These are phyloP conservation scores for Thraustotheca clavata DNA, from an alignment of 352 stramenopile genomes.

Conservation along the genomic window DNA sequence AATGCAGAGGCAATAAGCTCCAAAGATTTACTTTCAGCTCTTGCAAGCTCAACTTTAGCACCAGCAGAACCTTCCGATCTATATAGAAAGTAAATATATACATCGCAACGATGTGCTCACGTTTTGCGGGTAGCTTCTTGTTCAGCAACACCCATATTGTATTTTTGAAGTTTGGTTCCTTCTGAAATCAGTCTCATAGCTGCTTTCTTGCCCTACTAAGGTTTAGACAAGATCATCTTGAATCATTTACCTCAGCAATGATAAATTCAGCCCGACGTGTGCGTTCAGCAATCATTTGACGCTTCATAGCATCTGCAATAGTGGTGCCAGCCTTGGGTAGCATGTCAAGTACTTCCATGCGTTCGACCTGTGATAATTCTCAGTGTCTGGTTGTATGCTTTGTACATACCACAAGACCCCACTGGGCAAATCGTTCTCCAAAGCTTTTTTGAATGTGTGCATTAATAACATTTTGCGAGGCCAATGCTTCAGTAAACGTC, in stretches of 20 bases:
- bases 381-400: neutral
- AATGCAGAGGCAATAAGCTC: constrained; percentile 25
- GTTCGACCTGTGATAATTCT: constrained; percentile 17
- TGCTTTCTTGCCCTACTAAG: constrained; percentile 27
- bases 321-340: constrained; percentile 21
- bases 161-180: constrained; percentile 29
- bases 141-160: constrained; percentile 34
- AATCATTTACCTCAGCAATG: constrained; percentile 23
- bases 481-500: constrained; percentile 30
- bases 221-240: neutral
- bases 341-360: constrained; percentile 34
- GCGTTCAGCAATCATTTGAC: constrained; percentile 34
- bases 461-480: constrained; percentile 30
- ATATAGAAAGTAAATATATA: neutral
- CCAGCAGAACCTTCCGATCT: constrained; percentile 25
- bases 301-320: constrained; percentile 29
- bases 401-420: constrained; percentile 24
- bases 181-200: constrained; percentile 27
- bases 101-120: neutral
- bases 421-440: constrained; percentile 24
- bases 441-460: constrained; percentile 30
- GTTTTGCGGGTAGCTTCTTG: constrained; percentile 33
- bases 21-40: constrained; percentile 24
- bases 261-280: constrained; percentile 33
- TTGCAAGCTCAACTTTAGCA: constrained; percentile 28